Percentiles rank a stretch among this genome's conserved stretches.
phyloP scores from a whole-genome alignment of 306 rosid genomes.

The Trifolium pratense region DNA sequence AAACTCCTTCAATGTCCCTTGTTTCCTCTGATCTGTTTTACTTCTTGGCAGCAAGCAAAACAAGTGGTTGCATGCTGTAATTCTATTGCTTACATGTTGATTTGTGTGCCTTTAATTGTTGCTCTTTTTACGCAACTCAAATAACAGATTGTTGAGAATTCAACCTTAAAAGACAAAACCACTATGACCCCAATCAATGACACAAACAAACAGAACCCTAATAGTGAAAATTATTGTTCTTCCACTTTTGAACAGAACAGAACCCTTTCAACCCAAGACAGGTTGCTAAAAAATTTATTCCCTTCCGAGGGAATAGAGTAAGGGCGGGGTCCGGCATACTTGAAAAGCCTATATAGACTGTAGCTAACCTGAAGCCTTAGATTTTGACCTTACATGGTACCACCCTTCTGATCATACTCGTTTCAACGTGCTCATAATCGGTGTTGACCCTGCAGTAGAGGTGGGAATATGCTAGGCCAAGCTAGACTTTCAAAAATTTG shows the following conservation, averaged over 20 bases:
- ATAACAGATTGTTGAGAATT: too few species aligned
- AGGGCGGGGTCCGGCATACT: too few species aligned
- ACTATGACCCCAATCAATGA: too few species aligned
- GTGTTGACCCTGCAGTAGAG: constrained; percentile 75
- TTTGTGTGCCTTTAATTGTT: not conserved
- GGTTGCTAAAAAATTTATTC: not conserved
- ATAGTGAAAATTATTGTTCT: not conserved
- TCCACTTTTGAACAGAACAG: too few species aligned
- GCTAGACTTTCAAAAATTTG: too few species aligned
- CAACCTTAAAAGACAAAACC: too few species aligned
- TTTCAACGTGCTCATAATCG: constrained; percentile 67
- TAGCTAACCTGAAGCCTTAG: constrained; percentile 45
- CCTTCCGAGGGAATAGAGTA: too few species aligned
- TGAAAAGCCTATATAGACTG: too few species aligned
- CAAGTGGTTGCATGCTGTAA: constrained; percentile 4
- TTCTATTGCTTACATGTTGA: constrained; percentile 3
- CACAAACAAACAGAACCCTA: not conserved
- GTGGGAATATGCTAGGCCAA: too few species aligned
- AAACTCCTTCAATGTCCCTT: too few species aligned
- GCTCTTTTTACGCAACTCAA: not conserved
- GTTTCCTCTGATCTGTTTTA: too few species aligned
- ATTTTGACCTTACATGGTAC: constrained; percentile 62
- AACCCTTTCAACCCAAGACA: too few species aligned
- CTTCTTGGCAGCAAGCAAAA: not conserved
- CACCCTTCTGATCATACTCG: constrained; percentile 49